Base-by-base conservation (phyloP, 768 basidiomycete genomes). In the Xerocomus spinulosus region DNA sequence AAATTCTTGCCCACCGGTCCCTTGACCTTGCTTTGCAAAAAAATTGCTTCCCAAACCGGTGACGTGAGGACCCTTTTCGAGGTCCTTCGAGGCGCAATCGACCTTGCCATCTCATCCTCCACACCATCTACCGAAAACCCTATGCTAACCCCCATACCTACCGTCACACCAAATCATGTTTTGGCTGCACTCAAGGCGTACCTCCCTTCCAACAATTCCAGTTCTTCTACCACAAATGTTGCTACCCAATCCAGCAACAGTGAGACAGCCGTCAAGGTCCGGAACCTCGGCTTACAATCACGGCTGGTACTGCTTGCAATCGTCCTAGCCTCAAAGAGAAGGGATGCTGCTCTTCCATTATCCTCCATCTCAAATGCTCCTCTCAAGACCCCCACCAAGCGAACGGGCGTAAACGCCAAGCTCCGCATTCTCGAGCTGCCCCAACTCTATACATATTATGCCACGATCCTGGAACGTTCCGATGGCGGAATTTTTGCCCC, bases 1-100 rank as follows among this genome's bases (percentile, higher is more conserved):
- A 79, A 75, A 43, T 76, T 92, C 56, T 67, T 93, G 26, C 82
- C 85, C 3, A 47, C 69, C 6, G 73, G 85, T 2, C 76, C 87
- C 3, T 64, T 92, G 29, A 81, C 76, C 30, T 72, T 92, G 13
- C 74, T 90, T 24, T 79, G 85, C 9, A 89, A 87, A 70, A 91
- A 90, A 60, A 71, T 92, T 17, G 89, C 91, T 4, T 76, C 85
- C 2, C 73, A 83, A 48, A 90, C 91, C 0, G 91, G 91, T 14
- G 91, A 94, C 57, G 87, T 92, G 9, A 75, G 91, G 33, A 80
- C 78, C 21, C 70, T 91, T 2, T 85, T 94, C 46, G 87, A 89
- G 61, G 85, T 92, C 12, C 73, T 90, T 9, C 79, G 89, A 25
- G 79, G 83, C 10, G 86, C 90, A 8, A 87, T 94, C 54, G 86